Base-by-base conservation (phyloP, 1,284 basidiomycete species). In the Rugosomyces carneus region DNA sequence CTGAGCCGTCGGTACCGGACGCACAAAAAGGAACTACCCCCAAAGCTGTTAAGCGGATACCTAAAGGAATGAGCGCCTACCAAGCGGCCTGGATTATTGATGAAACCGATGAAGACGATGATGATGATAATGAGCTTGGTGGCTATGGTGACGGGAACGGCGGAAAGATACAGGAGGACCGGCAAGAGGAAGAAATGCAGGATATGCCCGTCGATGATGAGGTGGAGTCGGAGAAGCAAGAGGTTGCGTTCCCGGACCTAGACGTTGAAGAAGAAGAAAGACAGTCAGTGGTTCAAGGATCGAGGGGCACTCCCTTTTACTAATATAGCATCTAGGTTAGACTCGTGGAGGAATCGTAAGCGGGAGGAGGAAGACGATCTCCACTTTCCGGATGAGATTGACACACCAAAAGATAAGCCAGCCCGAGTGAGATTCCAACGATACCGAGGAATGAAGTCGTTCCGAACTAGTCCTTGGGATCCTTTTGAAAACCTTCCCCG, bases 391-490 rank as follows among this genome's bases (percentile, higher is more conserved):
- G 95, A 99, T 60, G 95, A 99, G 64, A 78, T 97, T n/a, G 95
- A 99, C 57, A 99, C 96, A 0, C 96, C 95, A 0, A 77, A 86
- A 51, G 86, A 96, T 52, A 71, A 89, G n/a, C 67, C 89, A 0
- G 95, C 94, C 0, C 73, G 80, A 9, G 77, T 78, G n/a, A 80
- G 96, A 4, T 98, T 99, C 68, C 90, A 93, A 55, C 79, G 95
- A 27, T 99, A 86, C 65, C 82, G 95, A 46, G 96, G 95, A 0
- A 66, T 99, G 64, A 84, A 85, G 45, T 93, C 89, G 10, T 90
- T 99, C 75, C 78, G 95, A 31, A 98, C 96, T 1, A 93, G 88
- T 57, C 89, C 89, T 16, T 99, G 95, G 95, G 95, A 99, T 64
- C 84, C 95, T 5, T 98, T 92, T 58, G 95, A 99, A 67, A 95